Conservation (phyloP, 306 rosid species). For the Myrica gale region DNA sequence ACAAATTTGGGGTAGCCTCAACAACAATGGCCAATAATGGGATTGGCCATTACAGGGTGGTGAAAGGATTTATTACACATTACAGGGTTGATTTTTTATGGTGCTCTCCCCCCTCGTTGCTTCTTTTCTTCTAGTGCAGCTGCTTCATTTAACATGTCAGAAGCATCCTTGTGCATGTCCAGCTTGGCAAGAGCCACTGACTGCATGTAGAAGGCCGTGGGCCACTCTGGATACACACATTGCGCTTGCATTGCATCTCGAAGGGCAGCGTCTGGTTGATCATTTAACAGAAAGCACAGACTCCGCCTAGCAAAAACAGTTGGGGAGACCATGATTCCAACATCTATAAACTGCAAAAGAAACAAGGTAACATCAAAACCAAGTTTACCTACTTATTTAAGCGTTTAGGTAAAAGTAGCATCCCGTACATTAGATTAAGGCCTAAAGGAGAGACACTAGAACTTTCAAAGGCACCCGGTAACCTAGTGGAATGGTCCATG, state of each 20-base stretch:
- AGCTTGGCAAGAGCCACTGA: constrained; percentile 96
- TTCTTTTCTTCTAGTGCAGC: constrained; percentile 81
- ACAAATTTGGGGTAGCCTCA: constrained; percentile 66
- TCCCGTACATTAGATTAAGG: too few species aligned
- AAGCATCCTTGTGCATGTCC: constrained; percentile 93
- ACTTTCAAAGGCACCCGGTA: too few species aligned
- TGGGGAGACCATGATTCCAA: constrained; percentile 90
- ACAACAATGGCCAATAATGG: constrained; percentile 21
- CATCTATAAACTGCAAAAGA: constrained; percentile 73
- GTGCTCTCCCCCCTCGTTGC: constrained; percentile 76
- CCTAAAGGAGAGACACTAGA: too few species aligned
- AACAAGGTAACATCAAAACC: not conserved
- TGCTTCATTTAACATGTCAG: constrained; percentile 97
- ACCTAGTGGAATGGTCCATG: not conserved
- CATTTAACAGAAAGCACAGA: constrained; percentile 82
- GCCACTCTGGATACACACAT: constrained; percentile 90
- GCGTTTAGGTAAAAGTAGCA: too few species aligned
- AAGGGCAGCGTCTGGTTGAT: constrained; percentile 92
- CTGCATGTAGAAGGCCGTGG: constrained; percentile 95
- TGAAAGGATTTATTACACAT: too few species aligned
- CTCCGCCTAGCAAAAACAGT: constrained; percentile 95
- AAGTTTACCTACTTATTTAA: not conserved
- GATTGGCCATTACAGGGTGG: constrained; percentile 17
- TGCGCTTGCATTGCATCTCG: constrained; percentile 99
- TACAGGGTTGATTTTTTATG: constrained; percentile 34